Evolutionary conservation across 2,329 filamentous ascomycete genomes (phyloP), one percentile per base, ranked within the genome.

Genomic region (Mycogone perniciosa): DNA sequence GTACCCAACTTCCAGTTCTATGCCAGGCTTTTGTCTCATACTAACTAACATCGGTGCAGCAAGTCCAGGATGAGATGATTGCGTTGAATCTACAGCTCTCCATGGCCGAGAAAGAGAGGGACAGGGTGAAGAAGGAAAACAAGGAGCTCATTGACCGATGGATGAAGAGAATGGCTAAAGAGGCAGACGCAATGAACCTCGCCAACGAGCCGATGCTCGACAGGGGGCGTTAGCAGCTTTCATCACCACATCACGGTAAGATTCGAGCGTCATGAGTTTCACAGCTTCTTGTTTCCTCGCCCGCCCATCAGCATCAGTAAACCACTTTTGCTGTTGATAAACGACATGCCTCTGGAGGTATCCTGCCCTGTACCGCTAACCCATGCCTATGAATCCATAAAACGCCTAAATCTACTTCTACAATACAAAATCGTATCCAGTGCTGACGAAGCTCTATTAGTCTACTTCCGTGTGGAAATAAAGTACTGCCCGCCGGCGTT

Each of bases 31-130:
- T 7, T 30, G 26, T 13, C 6, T 5, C 5, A 8, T 37, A 5
- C 3, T 8, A 10, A 41, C 55, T 60, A 45, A 66, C 51, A 39
- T 6, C 43, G 5, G 9, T 51, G 41, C 60, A 86, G 79, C 81
- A 92, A 62, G 85, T 96, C 48, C 92, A 97, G 71, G 91, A 96
- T 68, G 93, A 99, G 68, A 85, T 96, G 69, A 84, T 95, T 46
- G 85, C 89, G 1, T 71, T 96, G 43, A 91, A 91, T 59, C 75
- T 97, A 57, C 88, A 97, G 68, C 76, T 96, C 40, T 90, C 93
- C 59, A 81, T 96, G 74, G 84, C 86, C 3, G 90, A 95, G 66
- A 81, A 91, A 65, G 82, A 83, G 62, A 76, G 80, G 30, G 82
- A 85, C 64, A 84, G 82, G 67, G 73, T 95, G 56, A 81, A 84